Conservation (phyloP, 176 grass and related monocot species). For the Oryza punctata region DNA sequence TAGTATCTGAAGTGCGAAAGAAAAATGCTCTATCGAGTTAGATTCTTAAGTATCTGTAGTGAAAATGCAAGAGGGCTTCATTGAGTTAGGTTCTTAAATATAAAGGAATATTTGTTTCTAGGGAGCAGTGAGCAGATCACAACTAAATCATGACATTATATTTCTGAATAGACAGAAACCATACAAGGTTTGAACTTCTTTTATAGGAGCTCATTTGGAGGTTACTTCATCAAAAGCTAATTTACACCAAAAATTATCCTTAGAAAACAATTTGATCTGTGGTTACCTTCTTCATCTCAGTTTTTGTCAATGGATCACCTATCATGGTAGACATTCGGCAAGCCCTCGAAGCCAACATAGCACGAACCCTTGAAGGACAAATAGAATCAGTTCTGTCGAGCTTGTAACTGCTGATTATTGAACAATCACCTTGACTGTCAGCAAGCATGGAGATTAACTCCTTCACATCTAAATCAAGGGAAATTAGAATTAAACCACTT, state of each 20-base stretch:
- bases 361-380: conserved; percentile 91
- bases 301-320: conserved; percentile 89
- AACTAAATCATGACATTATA: conserved; percentile 20
- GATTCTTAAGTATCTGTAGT: conserved; percentile 79
- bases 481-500: conserved; percentile 9
- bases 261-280: neutral
- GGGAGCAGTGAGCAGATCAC: neutral
- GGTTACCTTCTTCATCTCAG: conserved; percentile 88
- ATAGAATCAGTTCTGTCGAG: conserved; percentile 72
- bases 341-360: conserved; percentile 97
- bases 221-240: conserved; percentile 3
- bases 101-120: neutral
- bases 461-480: conserved; percentile 72
- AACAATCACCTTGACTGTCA: conserved; percentile 83
- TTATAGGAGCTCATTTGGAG: neutral
- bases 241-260: neutral
- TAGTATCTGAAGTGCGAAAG: conserved; percentile 71
- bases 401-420: conserved; percentile 88
- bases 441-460: conserved; percentile 85
- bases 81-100: conserved; percentile 55
- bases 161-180: conserved; percentile 17
- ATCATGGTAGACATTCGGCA: conserved; percentile 88
- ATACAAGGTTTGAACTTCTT: neutral
- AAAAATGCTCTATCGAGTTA: conserved; percentile 41
- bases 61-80: conserved; percentile 80